A percentile compares a stretch with the other conserved stretches of the same genome.
phyloP scores from a whole-genome alignment of 176 grass and related monocot species.

The Pontederia crassipes region DNA sequence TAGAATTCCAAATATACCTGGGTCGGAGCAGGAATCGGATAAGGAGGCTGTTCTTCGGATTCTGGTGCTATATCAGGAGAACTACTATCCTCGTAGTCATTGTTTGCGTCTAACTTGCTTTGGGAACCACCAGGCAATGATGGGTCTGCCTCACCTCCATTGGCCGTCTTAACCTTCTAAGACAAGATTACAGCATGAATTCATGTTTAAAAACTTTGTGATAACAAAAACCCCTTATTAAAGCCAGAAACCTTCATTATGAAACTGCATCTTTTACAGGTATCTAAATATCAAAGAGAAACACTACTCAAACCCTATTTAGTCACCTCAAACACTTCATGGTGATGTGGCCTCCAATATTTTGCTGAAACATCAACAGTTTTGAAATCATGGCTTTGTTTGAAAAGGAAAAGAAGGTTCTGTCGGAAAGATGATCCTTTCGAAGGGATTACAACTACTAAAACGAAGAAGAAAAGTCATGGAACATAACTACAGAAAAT shows the following conservation, averaged over 20 bases:
- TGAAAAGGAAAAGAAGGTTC: no score
- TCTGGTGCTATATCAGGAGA: conserved; percentile 79
- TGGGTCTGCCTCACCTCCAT: conserved; percentile 37
- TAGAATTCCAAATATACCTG: conserved; percentile 40
- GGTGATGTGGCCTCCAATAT: no score
- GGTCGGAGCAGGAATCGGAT: conserved; percentile 35
- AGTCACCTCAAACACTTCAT: no score
- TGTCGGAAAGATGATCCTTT: no score
- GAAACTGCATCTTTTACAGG: not conserved
- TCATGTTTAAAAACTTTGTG: conserved; percentile 21
- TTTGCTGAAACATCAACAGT: no score
- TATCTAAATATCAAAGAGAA: not conserved
- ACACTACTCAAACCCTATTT: no score
- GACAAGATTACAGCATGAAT: conserved; percentile 10
- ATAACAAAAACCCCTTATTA: conserved; percentile 4
- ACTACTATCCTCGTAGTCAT: conserved; percentile 31
- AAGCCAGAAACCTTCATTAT: not conserved
- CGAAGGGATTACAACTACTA: not conserved
- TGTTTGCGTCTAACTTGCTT: conserved; percentile 35
- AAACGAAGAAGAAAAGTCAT: conserved; percentile 1
- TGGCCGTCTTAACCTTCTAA: conserved; percentile 53
- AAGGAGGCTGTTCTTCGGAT: conserved; percentile 27
- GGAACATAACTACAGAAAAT: not conserved
- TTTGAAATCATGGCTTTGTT: no score
- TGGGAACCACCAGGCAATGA: conserved; percentile 35